Percentiles rank a stretch among this genome's conserved stretches.
phyloP scores from a whole-genome alignment of 805 yeast species.

The Candida cerambycidarum region DNA sequence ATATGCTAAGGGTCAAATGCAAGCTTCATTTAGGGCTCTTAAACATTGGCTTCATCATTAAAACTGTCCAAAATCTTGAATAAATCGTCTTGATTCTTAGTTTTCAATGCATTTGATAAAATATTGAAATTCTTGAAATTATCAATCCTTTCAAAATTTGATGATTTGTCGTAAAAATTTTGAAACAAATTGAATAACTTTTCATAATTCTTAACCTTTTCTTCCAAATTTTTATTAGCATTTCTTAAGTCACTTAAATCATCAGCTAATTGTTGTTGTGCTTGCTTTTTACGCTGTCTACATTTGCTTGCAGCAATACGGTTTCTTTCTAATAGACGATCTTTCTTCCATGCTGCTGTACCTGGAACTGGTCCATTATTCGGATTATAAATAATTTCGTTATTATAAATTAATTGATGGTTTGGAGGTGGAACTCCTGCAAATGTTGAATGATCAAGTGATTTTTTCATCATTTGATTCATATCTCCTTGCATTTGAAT shows the following conservation, averaged over 20 bases:
- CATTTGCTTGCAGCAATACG: constrained; percentile 70
- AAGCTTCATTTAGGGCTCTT: no score
- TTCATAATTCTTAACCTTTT: constrained; percentile 12
- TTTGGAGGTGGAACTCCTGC: constrained; percentile 51
- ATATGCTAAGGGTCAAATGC: no score
- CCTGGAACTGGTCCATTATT: constrained; percentile 61
- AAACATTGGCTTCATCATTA: constrained; percentile 1
- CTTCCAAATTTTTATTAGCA: constrained; percentile 24
- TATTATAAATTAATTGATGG: constrained; percentile 52
- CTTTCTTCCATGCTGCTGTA: constrained; percentile 66
- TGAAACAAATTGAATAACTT: constrained; percentile 12
- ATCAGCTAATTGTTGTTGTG: constrained; percentile 64
- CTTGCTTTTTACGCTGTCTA: constrained; percentile 65
- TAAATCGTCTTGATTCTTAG: constrained; percentile 9
- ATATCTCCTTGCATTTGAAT: not conserved
- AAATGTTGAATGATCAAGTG: constrained; percentile 11
- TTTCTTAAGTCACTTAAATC: constrained; percentile 51
- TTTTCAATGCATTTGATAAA: constrained; percentile 13
- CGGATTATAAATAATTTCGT: constrained; percentile 55
- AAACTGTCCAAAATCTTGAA: constrained; percentile 9
- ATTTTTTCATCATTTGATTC: not conserved
- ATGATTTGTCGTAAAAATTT: constrained; percentile 11
- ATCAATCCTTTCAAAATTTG: constrained; percentile 10
- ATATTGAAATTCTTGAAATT: constrained; percentile 13
- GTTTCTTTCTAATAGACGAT: constrained; percentile 58